phyloP scores from a whole-genome alignment of 306 rosid genomes.

The Ochetophila trinervis region DNA sequence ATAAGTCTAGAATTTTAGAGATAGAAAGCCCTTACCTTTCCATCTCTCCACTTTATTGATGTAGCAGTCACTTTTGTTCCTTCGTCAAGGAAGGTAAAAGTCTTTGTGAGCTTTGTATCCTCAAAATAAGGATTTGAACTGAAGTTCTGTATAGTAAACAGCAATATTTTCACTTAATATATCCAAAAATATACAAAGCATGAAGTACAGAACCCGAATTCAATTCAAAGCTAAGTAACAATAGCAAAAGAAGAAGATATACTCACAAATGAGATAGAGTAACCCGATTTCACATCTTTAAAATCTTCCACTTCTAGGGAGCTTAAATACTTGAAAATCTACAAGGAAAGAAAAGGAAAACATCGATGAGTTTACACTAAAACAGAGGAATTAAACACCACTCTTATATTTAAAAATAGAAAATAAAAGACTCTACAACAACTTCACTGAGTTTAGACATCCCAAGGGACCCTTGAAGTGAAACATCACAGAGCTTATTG shows the following conservation, averaged over 20 bases:
- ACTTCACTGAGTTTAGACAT: not conserved
- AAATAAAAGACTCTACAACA: not conserved
- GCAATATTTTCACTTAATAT: conserved; percentile 1
- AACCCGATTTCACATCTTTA: conserved; percentile 89
- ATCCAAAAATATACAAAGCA: conserved; percentile 1
- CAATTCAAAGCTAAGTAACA: not conserved
- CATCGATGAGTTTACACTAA: not conserved
- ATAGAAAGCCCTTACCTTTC: conserved; percentile 52
- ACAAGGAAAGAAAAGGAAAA: conserved; percentile 22
- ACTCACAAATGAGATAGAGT: conserved; percentile 78
- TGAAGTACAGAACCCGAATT: not conserved
- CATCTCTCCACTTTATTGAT: conserved; percentile 92
- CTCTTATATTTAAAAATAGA: not conserved
- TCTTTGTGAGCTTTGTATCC: conserved; percentile 71
- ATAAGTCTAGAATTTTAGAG: no score
- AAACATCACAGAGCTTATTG: not conserved
- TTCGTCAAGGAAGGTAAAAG: conserved; percentile 82
- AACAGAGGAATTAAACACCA: no score
- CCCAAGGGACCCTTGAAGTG: not conserved
- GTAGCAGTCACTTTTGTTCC: conserved; percentile 81
- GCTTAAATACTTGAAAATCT: conserved; percentile 80
- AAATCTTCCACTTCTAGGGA: conserved; percentile 88
- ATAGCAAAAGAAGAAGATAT: conserved; percentile 13
- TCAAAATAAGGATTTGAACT: conserved; percentile 84
- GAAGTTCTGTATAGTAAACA: conserved; percentile 57